phyloP scores from a whole-genome alignment of 352 stramenopile genomes.

The Globisporangium heterothallicum region DNA sequence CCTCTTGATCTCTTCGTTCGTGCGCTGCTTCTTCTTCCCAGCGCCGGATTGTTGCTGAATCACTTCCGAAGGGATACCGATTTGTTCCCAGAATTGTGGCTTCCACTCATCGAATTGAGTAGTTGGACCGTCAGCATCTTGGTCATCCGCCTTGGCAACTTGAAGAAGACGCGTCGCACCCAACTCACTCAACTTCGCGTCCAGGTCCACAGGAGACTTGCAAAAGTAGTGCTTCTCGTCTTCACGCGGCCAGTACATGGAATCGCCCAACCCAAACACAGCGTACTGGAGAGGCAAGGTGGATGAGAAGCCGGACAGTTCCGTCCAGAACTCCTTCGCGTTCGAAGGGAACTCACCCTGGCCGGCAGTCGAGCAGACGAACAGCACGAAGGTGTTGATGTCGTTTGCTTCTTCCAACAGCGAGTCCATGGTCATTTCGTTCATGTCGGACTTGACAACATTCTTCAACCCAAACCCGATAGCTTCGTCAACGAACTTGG shows the following conservation, averaged over 20 bases:
- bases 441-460: conserved; percentile 81
- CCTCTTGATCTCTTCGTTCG: conserved; percentile 83
- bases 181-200: conserved; percentile 70
- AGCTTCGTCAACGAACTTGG: conserved; percentile 67
- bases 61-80: conserved; percentile 58
- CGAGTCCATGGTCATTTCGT: conserved; percentile 70
- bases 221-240: conserved; percentile 86
- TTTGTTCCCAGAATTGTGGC: conserved; percentile 64
- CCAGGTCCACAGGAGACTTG: conserved; percentile 61
- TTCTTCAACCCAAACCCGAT: conserved; percentile 65
- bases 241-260: conserved; percentile 73
- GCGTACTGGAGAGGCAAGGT: conserved; percentile 71
- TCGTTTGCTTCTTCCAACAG: conserved; percentile 65
- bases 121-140: conserved; percentile 72
- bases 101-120: conserved; percentile 75
- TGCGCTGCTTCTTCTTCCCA: conserved; percentile 65
- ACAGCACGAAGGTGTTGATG: conserved; percentile 65
- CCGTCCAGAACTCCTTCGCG: conserved; percentile 74
- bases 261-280: conserved; percentile 78
- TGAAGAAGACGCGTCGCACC: conserved; percentile 55
- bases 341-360: conserved; percentile 81
- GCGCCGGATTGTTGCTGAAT: conserved; percentile 28
- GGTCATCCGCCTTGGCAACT: conserved; percentile 69
- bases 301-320: conserved; percentile 46
- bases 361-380: conserved; percentile 74